Evolutionary conservation across 495 filamentous ascomycete species (phyloP), one percentile per base, ranked within the genome.

Genomic region (Hyaloscypha bicolor): DNA sequence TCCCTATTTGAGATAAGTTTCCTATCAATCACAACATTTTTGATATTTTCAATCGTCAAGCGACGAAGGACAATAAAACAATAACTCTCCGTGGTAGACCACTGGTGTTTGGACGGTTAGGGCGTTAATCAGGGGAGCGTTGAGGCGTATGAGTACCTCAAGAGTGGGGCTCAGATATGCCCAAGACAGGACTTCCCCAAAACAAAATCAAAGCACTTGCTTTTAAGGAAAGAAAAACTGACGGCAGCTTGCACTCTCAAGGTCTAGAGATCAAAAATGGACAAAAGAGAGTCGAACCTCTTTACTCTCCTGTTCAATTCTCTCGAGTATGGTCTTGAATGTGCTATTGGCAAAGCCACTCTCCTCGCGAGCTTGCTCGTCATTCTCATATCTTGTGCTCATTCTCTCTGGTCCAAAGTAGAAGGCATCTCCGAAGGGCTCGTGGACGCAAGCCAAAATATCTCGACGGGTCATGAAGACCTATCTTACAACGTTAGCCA

Each of bases 341-440:
- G 92, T 97, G 35, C 86, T 87, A 25, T 90, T 72, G 57, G 84
- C 81, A 77, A 95, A 96, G 39, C 94, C 94, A 70, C 87, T 93
- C 57, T 86, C 83, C 52, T 84, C 64, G 67, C 95, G 85, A 22
- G 79, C 86, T 66, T 86, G 78, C 59, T 89, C 87, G 73, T 97
- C 91, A 32, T 90, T 73, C 63, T 86, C 88, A 69, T 90, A 99
- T 71, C 94, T 82, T 48, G 83, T 77, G 71, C 89, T 88, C 64
- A 97, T 83, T 53, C 93, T 82, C 78, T 99, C 95, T 0, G 93
- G 93, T 30, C 94, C 94, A 72, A 89, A 97, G 79, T 99, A 97
- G 78, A 92, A 99, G 64, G 93, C 91, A 75, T 99, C 95, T 19
- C 95, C 95, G 72, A 97, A 97, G 1, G 95, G 95, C 77, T 99